phyloP scores from a whole-genome alignment of 1,284 basidiomycete genomes.

The Lentinula novae-zelandiae region DNA sequence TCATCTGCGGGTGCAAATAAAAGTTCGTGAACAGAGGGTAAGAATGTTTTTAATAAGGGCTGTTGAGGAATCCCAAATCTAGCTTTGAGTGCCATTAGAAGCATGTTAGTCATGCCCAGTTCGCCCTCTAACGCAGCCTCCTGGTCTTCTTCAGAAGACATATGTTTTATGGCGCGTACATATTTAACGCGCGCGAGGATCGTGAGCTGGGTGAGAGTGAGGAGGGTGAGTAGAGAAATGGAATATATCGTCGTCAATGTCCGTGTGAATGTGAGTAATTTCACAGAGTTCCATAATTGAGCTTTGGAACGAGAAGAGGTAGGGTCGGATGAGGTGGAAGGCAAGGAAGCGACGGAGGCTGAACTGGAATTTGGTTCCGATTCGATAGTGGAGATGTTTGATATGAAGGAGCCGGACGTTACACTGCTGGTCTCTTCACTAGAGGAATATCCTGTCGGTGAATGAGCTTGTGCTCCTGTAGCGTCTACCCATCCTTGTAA shows the following conservation, averaged over 20 bases:
- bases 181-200: constrained; percentile 83
- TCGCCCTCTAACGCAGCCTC: constrained; percentile 39
- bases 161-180: constrained; percentile 63
- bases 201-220: constrained; percentile 82
- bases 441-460: constrained; percentile 25
- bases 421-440: constrained; percentile 17
- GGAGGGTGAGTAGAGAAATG: constrained; percentile 73
- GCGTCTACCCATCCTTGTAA: constrained; percentile 52
- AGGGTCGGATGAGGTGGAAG: constrained; percentile 20
- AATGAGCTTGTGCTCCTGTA: not conserved
- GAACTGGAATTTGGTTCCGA: constrained; percentile 13
- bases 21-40: not conserved
- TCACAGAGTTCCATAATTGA: constrained; percentile 82
- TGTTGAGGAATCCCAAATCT: constrained; percentile 6
- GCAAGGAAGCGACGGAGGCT: constrained; percentile 19
- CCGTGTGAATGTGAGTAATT: constrained; percentile 79
- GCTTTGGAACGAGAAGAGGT: constrained; percentile 46
- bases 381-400: constrained; percentile 32
- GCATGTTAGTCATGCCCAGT: constrained; percentile 29
- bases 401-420: constrained; percentile 35
- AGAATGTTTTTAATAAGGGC: not conserved
- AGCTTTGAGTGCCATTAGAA: constrained; percentile 19
- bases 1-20: constrained; percentile 15
- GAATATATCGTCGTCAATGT: constrained; percentile 85
- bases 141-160: constrained; percentile 58